Percentiles rank a stretch among this genome's conserved stretches.
phyloP scores from a whole-genome alignment of 1,284 basidiomycete genomes.

The Athelia psychrophila region DNA sequence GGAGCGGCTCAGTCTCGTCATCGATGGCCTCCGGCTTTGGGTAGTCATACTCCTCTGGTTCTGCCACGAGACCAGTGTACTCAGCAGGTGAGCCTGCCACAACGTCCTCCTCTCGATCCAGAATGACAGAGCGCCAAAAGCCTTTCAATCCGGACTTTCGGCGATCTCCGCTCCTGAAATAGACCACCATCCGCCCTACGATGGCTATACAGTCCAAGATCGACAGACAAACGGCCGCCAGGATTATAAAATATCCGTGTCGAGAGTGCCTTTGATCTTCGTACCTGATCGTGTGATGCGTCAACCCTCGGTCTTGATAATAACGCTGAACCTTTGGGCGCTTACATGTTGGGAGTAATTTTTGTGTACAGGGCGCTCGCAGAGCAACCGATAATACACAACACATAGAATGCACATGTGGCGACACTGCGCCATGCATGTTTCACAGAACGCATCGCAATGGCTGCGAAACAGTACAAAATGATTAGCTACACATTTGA shows the following conservation, averaged over 20 bases:
- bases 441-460: slow-evolving; percentile 70
- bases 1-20: slow-evolving; percentile 14
- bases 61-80: slow-evolving; percentile 53
- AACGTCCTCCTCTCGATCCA: slow-evolving; percentile 37
- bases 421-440: slow-evolving; percentile 58
- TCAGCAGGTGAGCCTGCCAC: slow-evolving; percentile 26
- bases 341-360: slow-evolving; percentile 77
- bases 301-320: slow-evolving; percentile 14
- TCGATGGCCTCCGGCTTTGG: slow-evolving; percentile 26
- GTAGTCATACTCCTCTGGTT: slow-evolving; percentile 48
- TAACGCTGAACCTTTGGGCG: slow-evolving; percentile 15
- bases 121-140: slow-evolving; percentile 56
- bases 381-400: slow-evolving; percentile 57
- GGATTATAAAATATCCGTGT: slow-evolving; percentile 62
- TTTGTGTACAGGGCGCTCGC: slow-evolving; percentile 68
- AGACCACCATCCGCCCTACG: slow-evolving; percentile 46
- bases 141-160: slow-evolving; percentile 39
- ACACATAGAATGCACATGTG: slow-evolving; percentile 55
- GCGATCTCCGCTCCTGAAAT: slow-evolving; percentile 36
- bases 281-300: slow-evolving; percentile 47
- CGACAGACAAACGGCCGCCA: slow-evolving; percentile 55
- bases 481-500: neutral
- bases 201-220: slow-evolving; percentile 52
- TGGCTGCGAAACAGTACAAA: slow-evolving; percentile 41
- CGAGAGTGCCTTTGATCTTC: slow-evolving; percentile 59